Evolutionary conservation across 768 basidiomycete genomes (phyloP).

Genomic region (Agrocybe chaxingu): DNA sequence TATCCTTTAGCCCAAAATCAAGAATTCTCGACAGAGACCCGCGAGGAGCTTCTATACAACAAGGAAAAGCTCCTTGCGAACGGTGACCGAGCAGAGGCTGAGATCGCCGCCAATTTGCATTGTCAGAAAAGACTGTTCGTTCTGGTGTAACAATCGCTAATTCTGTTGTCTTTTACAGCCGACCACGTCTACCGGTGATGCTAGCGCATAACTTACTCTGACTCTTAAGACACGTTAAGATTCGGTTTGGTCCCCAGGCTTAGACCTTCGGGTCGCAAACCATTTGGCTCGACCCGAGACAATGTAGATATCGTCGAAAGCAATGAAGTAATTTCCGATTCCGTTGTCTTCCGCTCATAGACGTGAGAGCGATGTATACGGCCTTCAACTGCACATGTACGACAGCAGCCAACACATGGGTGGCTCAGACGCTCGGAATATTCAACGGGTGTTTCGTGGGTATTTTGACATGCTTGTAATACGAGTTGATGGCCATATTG

Average conservation of each 20-base stretch:
- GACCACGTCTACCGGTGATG: conserved; percentile 82
- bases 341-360: too few relatives aligned
- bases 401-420: too few relatives aligned
- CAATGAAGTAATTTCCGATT: too few relatives aligned
- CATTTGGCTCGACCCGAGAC: too few relatives aligned
- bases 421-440: too few relatives aligned
- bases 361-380: too few relatives aligned
- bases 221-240: too few relatives aligned
- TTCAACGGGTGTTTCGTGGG: background rate
- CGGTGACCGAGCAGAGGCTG: conserved; percentile 94
- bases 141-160: conserved; percentile 12
- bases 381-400: too few relatives aligned
- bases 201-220: too few relatives aligned
- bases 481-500: conserved; percentile 4
- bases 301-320: too few relatives aligned
- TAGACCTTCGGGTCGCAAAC: too few relatives aligned
- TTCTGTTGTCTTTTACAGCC: conserved; percentile 43
- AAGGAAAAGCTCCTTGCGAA: conserved; percentile 98
- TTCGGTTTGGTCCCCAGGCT: too few relatives aligned
- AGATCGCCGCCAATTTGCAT: conserved; percentile 92
- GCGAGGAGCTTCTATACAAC: conserved; percentile 98
- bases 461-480: conserved; percentile 13
- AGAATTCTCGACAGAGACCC: conserved; percentile 95
- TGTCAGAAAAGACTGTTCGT: conserved; percentile 39
- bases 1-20: conserved; percentile 81